These are phyloP conservation scores for Yamadazyma epiphylla DNA, from an alignment of 1,139 yeast species.

Conservation along the genomic window DNA sequence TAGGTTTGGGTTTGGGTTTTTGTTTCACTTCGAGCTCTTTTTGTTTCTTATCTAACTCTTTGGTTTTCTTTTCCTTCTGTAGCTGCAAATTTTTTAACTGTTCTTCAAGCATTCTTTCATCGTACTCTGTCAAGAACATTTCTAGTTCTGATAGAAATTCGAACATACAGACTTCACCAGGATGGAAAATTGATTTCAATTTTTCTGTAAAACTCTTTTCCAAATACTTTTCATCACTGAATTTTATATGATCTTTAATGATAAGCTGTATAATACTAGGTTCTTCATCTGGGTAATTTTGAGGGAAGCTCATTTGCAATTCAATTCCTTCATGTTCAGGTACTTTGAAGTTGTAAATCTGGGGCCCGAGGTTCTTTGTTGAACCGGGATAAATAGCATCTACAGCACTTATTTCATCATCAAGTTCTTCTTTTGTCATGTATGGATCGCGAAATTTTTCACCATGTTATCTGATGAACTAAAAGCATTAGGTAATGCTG, in stretches of 20 bases:
- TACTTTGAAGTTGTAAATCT: constrained; percentile 48
- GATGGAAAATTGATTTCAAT: constrained; percentile 44
- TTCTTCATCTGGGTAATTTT: constrained; percentile 59
- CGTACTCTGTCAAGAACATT: constrained; percentile 39
- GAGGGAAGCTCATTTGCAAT: constrained; percentile 68
- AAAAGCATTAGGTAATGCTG: constrained; percentile 61
- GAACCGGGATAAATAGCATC: constrained; percentile 84
- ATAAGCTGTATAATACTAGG: constrained; percentile 56
- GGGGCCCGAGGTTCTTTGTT: constrained; percentile 26
- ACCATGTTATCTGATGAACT: constrained; percentile 11
- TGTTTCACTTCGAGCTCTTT: background rate
- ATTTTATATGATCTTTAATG: constrained; percentile 26
- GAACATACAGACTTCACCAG: constrained; percentile 73
- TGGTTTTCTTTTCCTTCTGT: constrained; percentile 3
- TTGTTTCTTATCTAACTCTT: background rate
- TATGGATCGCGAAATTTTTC: constrained; percentile 1
- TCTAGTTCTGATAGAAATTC: constrained; percentile 71
- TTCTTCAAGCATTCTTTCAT: constrained; percentile 11
- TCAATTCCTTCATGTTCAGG: constrained; percentile 61
- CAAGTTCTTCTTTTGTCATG: constrained; percentile 53
- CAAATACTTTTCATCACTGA: constrained; percentile 42
- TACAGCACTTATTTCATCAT: constrained; percentile 79
- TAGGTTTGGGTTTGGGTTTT: constrained; percentile 1
- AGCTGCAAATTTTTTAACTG: constrained; percentile 1
- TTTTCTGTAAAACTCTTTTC: constrained; percentile 44